Evolutionary conservation across 371 early-diverging fungal species (phyloP).

Genomic region (Mortierella sp.): DNA sequence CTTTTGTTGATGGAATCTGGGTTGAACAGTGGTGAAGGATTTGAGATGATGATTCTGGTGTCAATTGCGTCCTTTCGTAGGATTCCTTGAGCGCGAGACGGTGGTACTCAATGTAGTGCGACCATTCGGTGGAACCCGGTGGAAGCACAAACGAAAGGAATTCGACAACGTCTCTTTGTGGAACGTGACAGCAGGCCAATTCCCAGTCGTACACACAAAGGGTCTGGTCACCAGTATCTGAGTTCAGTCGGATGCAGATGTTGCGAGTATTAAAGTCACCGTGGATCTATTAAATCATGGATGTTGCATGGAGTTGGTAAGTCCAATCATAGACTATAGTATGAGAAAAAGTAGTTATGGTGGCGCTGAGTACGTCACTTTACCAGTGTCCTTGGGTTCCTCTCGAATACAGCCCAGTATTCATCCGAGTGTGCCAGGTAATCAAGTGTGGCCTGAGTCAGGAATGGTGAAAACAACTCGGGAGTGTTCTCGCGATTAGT

Average conservation of each 20-base stretch:
- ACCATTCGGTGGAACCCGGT: slow-evolving; percentile 43
- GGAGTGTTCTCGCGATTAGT: slow-evolving; percentile 38
- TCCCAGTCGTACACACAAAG: slow-evolving; percentile 53
- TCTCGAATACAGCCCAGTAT: slow-evolving; percentile 41
- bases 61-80: slow-evolving; percentile 5
- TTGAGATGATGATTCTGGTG: not conserved
- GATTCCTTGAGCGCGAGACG: slow-evolving; percentile 41
- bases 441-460: slow-evolving; percentile 31
- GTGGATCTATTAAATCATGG: slow-evolving; percentile 22
- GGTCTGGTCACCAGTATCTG: slow-evolving; percentile 24
- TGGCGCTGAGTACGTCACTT: too few relatives aligned
- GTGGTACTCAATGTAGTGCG: slow-evolving; percentile 53
- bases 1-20: slow-evolving; percentile 26
- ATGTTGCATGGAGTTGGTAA: not conserved
- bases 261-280: slow-evolving; percentile 53
- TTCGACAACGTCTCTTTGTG: slow-evolving; percentile 52
- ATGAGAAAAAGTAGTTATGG: too few relatives aligned
- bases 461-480: slow-evolving; percentile 17
- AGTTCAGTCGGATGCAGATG: slow-evolving; percentile 38
- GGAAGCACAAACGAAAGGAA: slow-evolving; percentile 53
- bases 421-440: slow-evolving; percentile 39
- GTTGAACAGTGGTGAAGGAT: not conserved
- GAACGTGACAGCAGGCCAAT: slow-evolving; percentile 50
- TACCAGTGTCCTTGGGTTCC: slow-evolving; percentile 47
- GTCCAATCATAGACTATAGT: too few relatives aligned